Percentiles rank a stretch among this genome's conserved stretches.
These are phyloP conservation scores for Apiospora phragmitis DNA, from an alignment of 2,329 filamentous ascomycete species.

Conservation along the genomic window DNA sequence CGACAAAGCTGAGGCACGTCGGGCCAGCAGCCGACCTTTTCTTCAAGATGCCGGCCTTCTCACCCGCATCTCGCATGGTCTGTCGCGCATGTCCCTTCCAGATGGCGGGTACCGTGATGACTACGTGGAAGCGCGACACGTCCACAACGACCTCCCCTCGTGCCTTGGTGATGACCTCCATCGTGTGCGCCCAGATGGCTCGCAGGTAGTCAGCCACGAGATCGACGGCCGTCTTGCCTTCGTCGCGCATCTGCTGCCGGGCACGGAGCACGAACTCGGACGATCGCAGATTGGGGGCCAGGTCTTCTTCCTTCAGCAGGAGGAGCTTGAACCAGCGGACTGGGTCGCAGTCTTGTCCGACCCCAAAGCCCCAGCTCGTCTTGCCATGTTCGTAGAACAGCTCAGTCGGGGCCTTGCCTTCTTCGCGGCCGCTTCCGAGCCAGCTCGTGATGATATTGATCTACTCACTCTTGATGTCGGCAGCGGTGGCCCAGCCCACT, in stretches of 20 bases:
- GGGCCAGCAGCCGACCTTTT: conserved; percentile 14
- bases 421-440: conserved; percentile 13
- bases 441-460: background rate
- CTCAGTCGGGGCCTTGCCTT: conserved; percentile 22
- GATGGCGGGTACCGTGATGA: conserved; percentile 29
- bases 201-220: conserved; percentile 26
- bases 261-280: conserved; percentile 17
- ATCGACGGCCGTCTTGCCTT: conserved; percentile 21
- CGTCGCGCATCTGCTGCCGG: conserved; percentile 15
- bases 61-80: conserved; percentile 21
- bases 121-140: conserved; percentile 18
- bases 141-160: conserved; percentile 18
- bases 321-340: conserved; percentile 30
- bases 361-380: conserved; percentile 24
- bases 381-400: conserved; percentile 21
- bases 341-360: conserved; percentile 21
- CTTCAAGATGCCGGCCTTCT: conserved; percentile 22
- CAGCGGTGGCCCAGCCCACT: background rate
- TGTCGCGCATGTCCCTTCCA: conserved; percentile 26
- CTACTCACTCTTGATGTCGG: background rate
- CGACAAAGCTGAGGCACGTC: conserved; percentile 23
- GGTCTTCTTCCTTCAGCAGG: conserved; percentile 21
- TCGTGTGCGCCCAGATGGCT: conserved; percentile 25
- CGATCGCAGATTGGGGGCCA: conserved; percentile 15
- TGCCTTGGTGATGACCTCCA: conserved; percentile 18